Conservation (phyloP, 768 basidiomycete genomes). For the Solioccasus polychromus region DNA sequence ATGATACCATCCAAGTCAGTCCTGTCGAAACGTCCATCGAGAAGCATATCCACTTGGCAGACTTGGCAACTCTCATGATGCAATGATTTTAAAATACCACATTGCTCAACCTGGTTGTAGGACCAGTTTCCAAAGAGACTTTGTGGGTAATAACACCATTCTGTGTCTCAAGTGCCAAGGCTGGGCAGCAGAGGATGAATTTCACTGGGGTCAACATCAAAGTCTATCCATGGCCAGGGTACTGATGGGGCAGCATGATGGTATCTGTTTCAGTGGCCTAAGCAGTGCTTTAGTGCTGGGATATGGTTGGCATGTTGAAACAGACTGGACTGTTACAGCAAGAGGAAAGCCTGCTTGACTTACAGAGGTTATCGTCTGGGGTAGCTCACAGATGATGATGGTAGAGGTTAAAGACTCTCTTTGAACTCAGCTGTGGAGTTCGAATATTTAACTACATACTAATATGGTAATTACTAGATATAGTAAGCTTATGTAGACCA, state of each 20-base stretch:
- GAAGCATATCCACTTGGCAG: slow-evolving; percentile 22
- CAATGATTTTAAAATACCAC: slow-evolving; percentile 22
- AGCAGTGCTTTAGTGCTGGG: no score
- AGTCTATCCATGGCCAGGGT: slow-evolving; percentile 43
- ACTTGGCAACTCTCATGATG: slow-evolving; percentile 13
- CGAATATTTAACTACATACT: no score
- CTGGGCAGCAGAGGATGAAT: slow-evolving; percentile 16
- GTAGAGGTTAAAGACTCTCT: no score
- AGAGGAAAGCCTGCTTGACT: no score
- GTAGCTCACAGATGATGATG: no score
- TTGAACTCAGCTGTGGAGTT: no score
- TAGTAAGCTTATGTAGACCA: no score
- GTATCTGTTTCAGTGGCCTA: slow-evolving; percentile 19
- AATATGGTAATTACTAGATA: no score
- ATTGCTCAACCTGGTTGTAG: slow-evolving; percentile 28
- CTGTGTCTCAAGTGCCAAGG: slow-evolving; percentile 1
- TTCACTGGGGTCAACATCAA: slow-evolving; percentile 27
- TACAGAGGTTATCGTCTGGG: no score
- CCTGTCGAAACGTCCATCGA: slow-evolving; percentile 18
- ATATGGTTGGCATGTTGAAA: no score
- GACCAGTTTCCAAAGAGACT: slow-evolving; percentile 36
- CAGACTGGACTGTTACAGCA: no score
- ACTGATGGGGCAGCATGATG: slow-evolving; percentile 40
- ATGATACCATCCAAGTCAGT: not conserved
- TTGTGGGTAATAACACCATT: slow-evolving; percentile 31